Evolutionary conservation across 2,329 filamentous ascomycete genomes (phyloP).

Genomic region (Drechslerella dactyloides): DNA sequence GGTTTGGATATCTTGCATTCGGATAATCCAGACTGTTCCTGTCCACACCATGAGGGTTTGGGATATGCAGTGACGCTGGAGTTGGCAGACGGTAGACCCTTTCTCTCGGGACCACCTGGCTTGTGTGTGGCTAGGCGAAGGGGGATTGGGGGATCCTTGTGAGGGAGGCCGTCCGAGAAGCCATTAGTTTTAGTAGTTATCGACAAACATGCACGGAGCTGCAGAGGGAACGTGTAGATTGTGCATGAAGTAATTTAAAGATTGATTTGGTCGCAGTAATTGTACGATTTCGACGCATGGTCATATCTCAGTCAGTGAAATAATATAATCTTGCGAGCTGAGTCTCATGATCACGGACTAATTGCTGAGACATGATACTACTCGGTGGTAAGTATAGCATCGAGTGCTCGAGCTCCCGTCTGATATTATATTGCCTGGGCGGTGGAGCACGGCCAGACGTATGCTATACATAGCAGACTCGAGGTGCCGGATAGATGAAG

Average conservation of each 20-base stretch:
- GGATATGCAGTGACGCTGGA: conserved; percentile 6
- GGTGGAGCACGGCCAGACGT: background rate
- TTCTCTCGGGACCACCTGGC: conserved; percentile 30
- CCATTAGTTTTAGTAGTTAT: background rate
- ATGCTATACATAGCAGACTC: conserved; percentile 7
- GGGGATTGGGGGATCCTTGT: conserved; percentile 29
- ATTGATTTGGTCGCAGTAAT: background rate
- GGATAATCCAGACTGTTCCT: conserved; percentile 24
- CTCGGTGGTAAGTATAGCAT: background rate
- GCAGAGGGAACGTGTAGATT: no score
- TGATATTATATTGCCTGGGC: background rate
- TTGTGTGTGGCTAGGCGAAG: background rate
- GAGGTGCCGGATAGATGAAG: conserved; percentile 1
- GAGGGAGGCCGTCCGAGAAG: conserved; percentile 12
- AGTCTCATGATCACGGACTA: background rate
- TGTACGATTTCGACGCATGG: background rate
- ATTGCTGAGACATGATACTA: background rate
- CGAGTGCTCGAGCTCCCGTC: conserved; percentile 4
- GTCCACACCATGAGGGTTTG: background rate
- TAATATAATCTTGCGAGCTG: background rate
- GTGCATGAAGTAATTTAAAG: background rate
- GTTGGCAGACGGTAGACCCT: conserved; percentile 28
- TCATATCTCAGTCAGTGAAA: background rate
- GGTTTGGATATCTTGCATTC: conserved; percentile 35
- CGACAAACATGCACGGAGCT: background rate